phyloP scores from a whole-genome alignment of 306 rosid species.

The Purshia tridentata region DNA sequence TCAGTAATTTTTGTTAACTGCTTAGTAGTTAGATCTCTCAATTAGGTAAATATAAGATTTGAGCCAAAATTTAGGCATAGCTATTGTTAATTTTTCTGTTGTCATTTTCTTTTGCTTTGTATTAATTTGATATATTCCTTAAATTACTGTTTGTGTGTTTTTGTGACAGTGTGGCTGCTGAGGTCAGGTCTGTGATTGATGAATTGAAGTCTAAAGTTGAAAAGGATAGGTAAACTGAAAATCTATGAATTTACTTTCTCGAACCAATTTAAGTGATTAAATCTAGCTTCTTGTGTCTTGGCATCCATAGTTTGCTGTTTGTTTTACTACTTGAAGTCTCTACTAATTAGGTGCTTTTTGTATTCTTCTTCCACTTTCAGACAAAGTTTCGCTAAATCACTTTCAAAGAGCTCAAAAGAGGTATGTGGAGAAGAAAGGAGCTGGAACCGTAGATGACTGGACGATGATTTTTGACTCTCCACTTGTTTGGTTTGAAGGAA shows the following conservation, averaged over 20 bases:
- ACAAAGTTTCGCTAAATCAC: conserved; percentile 82
- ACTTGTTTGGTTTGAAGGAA: conserved; percentile 10
- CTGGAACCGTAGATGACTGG: neutral
- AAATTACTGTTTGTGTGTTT: conserved; percentile 23
- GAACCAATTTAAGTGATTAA: neutral
- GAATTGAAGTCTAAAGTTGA: conserved; percentile 77
- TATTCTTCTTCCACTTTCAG: conserved; percentile 38
- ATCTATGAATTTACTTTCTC: neutral
- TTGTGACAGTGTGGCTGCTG: conserved; percentile 71
- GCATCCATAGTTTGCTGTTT: neutral
- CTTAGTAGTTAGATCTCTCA: too few species aligned
- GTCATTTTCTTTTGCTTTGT: neutral
- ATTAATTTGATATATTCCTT: neutral
- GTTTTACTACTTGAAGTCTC: neutral
- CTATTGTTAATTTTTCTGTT: neutral
- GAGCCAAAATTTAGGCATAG: neutral
- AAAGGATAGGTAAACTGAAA: conserved; percentile 73
- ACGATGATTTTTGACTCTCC: neutral
- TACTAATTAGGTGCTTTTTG: conserved; percentile 13
- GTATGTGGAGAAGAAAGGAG: conserved; percentile 39
- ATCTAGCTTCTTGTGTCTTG: neutral
- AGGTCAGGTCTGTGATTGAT: conserved; percentile 64
- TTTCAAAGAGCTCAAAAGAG: conserved; percentile 95
- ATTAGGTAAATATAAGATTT: too few species aligned
- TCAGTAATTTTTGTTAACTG: too few species aligned